Evolutionary conservation across 768 basidiomycete genomes (phyloP).

Genomic region (Termitomyces sp.): DNA sequence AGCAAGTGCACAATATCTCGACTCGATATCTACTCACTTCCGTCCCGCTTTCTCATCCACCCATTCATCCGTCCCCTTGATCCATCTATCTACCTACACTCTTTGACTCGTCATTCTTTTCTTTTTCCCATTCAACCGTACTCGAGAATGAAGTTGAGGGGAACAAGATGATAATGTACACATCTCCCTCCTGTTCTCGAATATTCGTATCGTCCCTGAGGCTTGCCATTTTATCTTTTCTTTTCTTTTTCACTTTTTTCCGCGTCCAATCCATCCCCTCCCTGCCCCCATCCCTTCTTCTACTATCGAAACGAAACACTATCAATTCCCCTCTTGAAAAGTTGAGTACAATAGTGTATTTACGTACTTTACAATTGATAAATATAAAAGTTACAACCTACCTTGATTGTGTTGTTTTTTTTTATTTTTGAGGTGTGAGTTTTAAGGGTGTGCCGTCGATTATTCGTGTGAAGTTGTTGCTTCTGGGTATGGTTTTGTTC

Average conservation of each 20-base stretch:
- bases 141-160: not conserved
- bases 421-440: too few species aligned
- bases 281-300: not conserved
- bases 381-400: not conserved
- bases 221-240: not conserved
- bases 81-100: not conserved
- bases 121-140: not conserved
- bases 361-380: not conserved
- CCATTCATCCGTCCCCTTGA: not conserved
- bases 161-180: not conserved
- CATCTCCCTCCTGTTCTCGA: not conserved
- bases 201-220: not conserved
- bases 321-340: not conserved
- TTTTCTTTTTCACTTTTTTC: not conserved
- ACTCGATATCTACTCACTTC: not conserved
- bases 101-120: not conserved
- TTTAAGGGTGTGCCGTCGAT: too few species aligned
- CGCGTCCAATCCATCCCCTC: not conserved
- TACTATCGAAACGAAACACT: not conserved
- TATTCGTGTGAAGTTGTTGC: too few species aligned
- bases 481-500: too few species aligned
- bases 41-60: not conserved
- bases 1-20: constrained; percentile 1
- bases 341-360: constrained; percentile 1
- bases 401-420: too few species aligned